phyloP scores from a whole-genome alignment of 1,284 basidiomycete genomes.

The Rhodotorula sp. region DNA sequence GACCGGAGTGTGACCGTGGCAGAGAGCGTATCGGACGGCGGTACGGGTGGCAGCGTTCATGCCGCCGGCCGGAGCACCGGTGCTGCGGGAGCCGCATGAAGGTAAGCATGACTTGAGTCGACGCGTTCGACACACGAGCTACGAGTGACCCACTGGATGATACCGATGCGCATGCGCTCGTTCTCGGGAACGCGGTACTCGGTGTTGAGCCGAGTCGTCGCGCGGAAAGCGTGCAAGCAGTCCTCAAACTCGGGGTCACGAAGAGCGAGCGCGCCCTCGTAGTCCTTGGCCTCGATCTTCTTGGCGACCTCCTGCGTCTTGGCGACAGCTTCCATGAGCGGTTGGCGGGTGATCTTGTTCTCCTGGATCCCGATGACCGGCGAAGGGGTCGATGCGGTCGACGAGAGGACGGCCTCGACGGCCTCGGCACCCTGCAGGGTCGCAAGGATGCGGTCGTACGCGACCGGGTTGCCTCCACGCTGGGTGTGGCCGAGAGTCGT shows the following conservation, averaged over 20 bases:
- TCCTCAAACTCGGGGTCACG: constrained; percentile 92
- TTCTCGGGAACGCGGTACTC: constrained; percentile 63
- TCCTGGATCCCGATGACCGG: constrained; percentile 97
- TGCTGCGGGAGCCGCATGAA: constrained; percentile 54
- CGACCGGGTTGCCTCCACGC: constrained; percentile 88
- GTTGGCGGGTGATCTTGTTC: constrained; percentile 90
- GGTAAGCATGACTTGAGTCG: background rate
- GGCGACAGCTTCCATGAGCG: constrained; percentile 87
- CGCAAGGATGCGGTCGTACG: constrained; percentile 88
- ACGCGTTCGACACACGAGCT: no score
- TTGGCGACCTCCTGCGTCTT: constrained; percentile 82
- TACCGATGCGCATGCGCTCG: constrained; percentile 77
- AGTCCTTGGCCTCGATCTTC: constrained; percentile 81
- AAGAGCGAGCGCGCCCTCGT: constrained; percentile 79
- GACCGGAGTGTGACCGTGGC: constrained; percentile 85
- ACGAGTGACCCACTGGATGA: constrained; percentile 73
- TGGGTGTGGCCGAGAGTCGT: constrained; percentile 99
- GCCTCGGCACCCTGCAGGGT: constrained; percentile 94
- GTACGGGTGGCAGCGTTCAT: constrained; percentile 98
- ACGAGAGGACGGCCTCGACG: constrained; percentile 83
- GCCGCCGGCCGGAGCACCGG: constrained; percentile 95
- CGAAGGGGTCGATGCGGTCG: constrained; percentile 84
- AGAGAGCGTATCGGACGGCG: constrained; percentile 87
- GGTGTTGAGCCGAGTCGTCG: constrained; percentile 65
- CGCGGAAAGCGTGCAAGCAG: constrained; percentile 76